Conservation (phyloP, 2,329 filamentous ascomycete genomes). For the Trichoderma simmonsii region DNA sequence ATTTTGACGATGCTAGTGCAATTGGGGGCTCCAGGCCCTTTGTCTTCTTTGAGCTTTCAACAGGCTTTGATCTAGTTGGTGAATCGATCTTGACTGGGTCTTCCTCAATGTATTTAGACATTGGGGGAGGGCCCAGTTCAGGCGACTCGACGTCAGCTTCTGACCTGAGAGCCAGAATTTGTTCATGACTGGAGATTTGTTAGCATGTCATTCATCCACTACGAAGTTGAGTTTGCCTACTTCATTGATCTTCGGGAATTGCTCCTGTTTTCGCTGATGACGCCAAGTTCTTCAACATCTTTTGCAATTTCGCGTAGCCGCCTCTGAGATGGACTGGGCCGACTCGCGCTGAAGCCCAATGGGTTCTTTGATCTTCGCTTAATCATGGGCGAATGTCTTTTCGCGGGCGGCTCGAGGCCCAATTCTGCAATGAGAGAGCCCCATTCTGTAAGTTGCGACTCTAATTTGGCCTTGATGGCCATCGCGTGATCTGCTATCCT, state of each 20-base stretch:
- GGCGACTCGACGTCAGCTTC: conserved; percentile 59
- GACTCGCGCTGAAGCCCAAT: conserved; percentile 38
- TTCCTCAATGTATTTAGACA: conserved; percentile 57
- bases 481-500: conserved; percentile 64
- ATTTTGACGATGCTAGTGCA: conserved; percentile 27
- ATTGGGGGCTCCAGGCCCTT: conserved; percentile 31
- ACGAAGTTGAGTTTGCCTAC: conserved; percentile 45
- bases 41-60: conserved; percentile 19
- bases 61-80: conserved; percentile 31
- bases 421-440: conserved; percentile 63
- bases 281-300: conserved; percentile 51
- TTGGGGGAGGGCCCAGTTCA: conserved; percentile 63
- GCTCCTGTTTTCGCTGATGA: conserved; percentile 65
- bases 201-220: conserved; percentile 25
- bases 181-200: conserved; percentile 50
- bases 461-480: conserved; percentile 67
- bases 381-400: conserved; percentile 42
- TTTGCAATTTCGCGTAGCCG: conserved; percentile 55
- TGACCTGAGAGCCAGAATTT: conserved; percentile 58
- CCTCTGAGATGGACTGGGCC: conserved; percentile 52
- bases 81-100: conserved; percentile 54
- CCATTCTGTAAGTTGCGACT: conserved; percentile 70
- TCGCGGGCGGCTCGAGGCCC: conserved; percentile 57
- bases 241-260: conserved; percentile 67
- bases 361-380: conserved; percentile 42